Base-by-base conservation (phyloP, 1,139 yeast genomes). In the Zygosaccharomyces sapae region DNA sequence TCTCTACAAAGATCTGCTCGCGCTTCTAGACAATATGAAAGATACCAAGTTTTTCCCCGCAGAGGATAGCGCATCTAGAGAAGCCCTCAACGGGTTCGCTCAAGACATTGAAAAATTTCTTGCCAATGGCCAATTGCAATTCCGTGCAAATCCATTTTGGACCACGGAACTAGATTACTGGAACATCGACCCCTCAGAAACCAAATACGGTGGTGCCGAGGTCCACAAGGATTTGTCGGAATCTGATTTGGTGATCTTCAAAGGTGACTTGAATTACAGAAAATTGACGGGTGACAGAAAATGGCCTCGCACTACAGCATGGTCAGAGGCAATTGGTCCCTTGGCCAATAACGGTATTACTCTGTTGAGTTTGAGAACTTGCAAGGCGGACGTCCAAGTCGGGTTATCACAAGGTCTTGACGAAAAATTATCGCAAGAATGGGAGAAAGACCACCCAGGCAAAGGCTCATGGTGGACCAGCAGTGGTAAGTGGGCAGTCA, bases 371-470 rank as follows among this genome's bases (percentile, higher is more conserved):
- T 74, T 92, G 59, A 80, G 99, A 71, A 92, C 98, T 3, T 83
- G 96, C 67, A 92, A 92, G 68, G 97, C 97, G 0, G 98, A 94
- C 65, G 97, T 90, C n/a, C 83, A 86, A 47, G 96, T 86, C 44
- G 97, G 95, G 2, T 76, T 92, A 53, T 74, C 76, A 4, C 70
- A 75, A 37, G 97, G 96, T 2, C 70, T 78, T 27, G 85, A 86
- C 55, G 90, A 83, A 56, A 73, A 80, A 61, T 74, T 92, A 54
- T 74, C 77, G 41, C 68, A 74, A 49, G 69, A 70, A 44, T 88
- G 92, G 83, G 68, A 61, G 25, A 58, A 62, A 22, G 71, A 71
- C 61, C 85, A 86, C 3, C 77, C 83, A 58, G 80, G 80, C 53
- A 67, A 73, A 42, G 89, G 90, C 8, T 79, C 80, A 47, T 78